Percentiles rank a stretch among this genome's conserved stretches.
These are phyloP conservation scores for Dactylellina sp. DNA, from an alignment of 2,329 filamentous ascomycete genomes.

Conservation along the genomic window DNA sequence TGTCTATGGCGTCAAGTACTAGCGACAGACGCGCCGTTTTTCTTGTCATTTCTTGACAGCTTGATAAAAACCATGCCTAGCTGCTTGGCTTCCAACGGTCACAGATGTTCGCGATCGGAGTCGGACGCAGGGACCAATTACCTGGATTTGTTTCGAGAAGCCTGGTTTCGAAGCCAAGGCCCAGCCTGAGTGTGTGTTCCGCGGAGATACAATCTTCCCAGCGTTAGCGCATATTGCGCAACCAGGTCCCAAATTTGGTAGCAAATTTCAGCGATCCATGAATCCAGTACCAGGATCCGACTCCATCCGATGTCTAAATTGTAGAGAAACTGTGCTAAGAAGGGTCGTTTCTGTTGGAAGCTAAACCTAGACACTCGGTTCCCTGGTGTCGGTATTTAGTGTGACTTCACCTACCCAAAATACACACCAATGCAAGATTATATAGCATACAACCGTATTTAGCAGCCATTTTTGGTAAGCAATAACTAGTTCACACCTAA, in stretches of 20 bases:
- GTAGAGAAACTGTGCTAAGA: not conserved
- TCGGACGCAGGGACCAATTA: conserved; percentile 13
- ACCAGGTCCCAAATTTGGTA: not conserved
- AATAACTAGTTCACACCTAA: too few relatives aligned
- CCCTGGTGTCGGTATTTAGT: too few relatives aligned
- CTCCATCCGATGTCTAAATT: not conserved
- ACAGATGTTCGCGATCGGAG: conserved; percentile 7
- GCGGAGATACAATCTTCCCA: conserved; percentile 10
- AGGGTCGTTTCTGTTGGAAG: too few relatives aligned
- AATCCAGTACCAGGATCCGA: not conserved
- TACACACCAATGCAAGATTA: too few relatives aligned
- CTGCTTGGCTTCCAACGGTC: not conserved
- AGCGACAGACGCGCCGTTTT: conserved; percentile 6
- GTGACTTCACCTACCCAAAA: too few relatives aligned
- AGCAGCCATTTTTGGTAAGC: too few relatives aligned
- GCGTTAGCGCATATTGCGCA: conserved; percentile 5
- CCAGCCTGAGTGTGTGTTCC: not conserved
- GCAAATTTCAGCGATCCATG: not conserved
- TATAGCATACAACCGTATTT: too few relatives aligned
- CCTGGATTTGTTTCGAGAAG: too few relatives aligned
- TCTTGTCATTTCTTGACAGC: not conserved
- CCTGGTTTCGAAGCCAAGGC: conserved; percentile 3
- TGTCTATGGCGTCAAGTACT: not conserved
- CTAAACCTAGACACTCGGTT: too few relatives aligned
- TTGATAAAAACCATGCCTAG: not conserved